phyloP scores from a whole-genome alignment of 1,139 yeast genomes.

The Scheffersomyces quercinus region DNA sequence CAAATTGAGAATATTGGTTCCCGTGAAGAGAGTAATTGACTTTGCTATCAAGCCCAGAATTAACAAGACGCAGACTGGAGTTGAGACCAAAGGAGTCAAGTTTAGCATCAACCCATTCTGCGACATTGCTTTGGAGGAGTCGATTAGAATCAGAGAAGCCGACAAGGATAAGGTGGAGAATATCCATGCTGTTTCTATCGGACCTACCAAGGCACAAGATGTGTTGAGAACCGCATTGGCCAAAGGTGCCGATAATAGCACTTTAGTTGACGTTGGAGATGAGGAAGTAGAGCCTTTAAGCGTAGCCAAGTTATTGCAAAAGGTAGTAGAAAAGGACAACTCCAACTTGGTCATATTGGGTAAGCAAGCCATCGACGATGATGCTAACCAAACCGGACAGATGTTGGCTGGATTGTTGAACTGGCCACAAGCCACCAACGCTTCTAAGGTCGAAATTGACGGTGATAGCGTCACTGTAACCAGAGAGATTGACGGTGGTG shows the following conservation, averaged over 20 bases:
- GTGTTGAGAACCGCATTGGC: slow-evolving; percentile 88
- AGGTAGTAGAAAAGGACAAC: slow-evolving; percentile 68
- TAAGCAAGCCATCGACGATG: slow-evolving; percentile 96
- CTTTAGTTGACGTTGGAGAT: slow-evolving; percentile 79
- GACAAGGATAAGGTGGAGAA: slow-evolving; percentile 72
- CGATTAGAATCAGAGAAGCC: slow-evolving; percentile 71
- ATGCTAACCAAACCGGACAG: slow-evolving; percentile 95
- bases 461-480: slow-evolving; percentile 70
- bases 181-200: slow-evolving; percentile 91
- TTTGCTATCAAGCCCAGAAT: slow-evolving; percentile 92
- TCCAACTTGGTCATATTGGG: slow-evolving; percentile 86
- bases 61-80: slow-evolving; percentile 81
- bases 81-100: slow-evolving; percentile 89
- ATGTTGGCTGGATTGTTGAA: slow-evolving; percentile 90
- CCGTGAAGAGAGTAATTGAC: slow-evolving; percentile 93
- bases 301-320: slow-evolving; percentile 81
- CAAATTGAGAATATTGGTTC: slow-evolving; percentile 79
- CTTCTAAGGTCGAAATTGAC: slow-evolving; percentile 76
- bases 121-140: slow-evolving; percentile 95
- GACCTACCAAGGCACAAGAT: slow-evolving; percentile 85
- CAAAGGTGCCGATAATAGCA: slow-evolving; percentile 87
- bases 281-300: slow-evolving; percentile 81
- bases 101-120: slow-evolving; percentile 95
- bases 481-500: slow-evolving; percentile 94
- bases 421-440: slow-evolving; percentile 99